phyloP scores from a whole-genome alignment of 768 basidiomycete species.

The Coprinopsis sp. region DNA sequence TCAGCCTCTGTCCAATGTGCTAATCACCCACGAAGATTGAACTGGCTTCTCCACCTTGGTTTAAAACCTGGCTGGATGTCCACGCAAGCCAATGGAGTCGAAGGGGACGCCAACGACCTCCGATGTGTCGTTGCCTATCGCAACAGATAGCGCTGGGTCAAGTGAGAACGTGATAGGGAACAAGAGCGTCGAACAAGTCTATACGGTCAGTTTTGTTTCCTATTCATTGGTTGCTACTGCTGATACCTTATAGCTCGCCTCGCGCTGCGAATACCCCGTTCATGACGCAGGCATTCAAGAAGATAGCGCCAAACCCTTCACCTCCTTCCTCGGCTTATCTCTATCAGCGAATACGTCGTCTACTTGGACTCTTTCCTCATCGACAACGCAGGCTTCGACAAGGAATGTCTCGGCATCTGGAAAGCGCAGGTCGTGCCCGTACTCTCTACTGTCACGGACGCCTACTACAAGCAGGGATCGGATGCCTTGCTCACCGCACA shows the following conservation, averaged over 20 bases:
- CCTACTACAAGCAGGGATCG: constrained; percentile 92
- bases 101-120: constrained; percentile 90
- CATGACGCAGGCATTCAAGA: constrained; percentile 81
- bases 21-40: no score
- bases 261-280: constrained; percentile 94
- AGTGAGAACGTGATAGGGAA: constrained; percentile 97
- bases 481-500: constrained; percentile 89
- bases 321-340: constrained; percentile 85
- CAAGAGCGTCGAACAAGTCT: constrained; percentile 92
- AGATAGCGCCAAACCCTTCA: constrained; percentile 76
- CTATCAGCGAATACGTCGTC: constrained; percentile 95
- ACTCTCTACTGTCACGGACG: constrained; percentile 85
- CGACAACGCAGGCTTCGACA: constrained; percentile 87
- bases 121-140: constrained; percentile 96
- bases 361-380: constrained; percentile 96
- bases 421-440: constrained; percentile 86
- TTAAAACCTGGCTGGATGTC: constrained; percentile 80
- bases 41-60: no score
- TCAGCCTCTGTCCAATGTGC: no score
- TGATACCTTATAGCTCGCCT: constrained; percentile 61
- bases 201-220: constrained; percentile 62
- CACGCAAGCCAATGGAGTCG: constrained; percentile 94
- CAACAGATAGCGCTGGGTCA: constrained; percentile 99
- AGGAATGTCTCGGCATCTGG: constrained; percentile 94
- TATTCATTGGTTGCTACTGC: constrained; percentile 6